Evolutionary conservation across 1,139 yeast species (phyloP).

Genomic region (Candida sp.): DNA sequence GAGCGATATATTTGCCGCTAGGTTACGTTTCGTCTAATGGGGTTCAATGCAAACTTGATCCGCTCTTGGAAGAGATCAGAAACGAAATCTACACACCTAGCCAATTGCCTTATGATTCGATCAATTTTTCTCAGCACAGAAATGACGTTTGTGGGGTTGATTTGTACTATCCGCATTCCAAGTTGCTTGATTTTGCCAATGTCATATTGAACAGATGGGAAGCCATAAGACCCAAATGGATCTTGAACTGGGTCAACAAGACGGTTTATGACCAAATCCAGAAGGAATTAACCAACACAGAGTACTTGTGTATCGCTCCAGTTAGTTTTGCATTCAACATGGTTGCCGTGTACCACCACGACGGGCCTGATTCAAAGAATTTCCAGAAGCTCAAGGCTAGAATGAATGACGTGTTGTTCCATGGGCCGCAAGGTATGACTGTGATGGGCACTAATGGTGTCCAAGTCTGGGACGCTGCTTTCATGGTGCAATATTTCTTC

Average conservation of each 20-base stretch:
- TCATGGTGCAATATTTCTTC: conserved; percentile 83
- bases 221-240: conserved; percentile 76
- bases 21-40: conserved; percentile 75
- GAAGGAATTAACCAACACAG: conserved; percentile 82
- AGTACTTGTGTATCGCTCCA: conserved; percentile 89
- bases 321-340: conserved; percentile 88
- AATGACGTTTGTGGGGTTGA: conserved; percentile 93
- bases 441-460: conserved; percentile 98
- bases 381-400: conserved; percentile 62
- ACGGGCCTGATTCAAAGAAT: conserved; percentile 69
- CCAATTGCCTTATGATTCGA: conserved; percentile 60
- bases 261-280: conserved; percentile 65
- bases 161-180: conserved; percentile 90
- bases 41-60: conserved; percentile 63
- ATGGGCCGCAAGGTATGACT: conserved; percentile 91
- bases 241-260: conserved; percentile 56
- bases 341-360: conserved; percentile 68
- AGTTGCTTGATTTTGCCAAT: conserved; percentile 67
- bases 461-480: conserved; percentile 97
- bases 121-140: conserved; percentile 73
- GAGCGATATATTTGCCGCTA: conserved; percentile 89
- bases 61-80: conserved; percentile 66
- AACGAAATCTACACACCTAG: conserved; percentile 67
- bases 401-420: conserved; percentile 78
- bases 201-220: conserved; percentile 66